Percentiles rank a stretch among this genome's conserved stretches.
Conservation (phyloP, 306 rosid genomes). For the Ormosia emarginata region DNA sequence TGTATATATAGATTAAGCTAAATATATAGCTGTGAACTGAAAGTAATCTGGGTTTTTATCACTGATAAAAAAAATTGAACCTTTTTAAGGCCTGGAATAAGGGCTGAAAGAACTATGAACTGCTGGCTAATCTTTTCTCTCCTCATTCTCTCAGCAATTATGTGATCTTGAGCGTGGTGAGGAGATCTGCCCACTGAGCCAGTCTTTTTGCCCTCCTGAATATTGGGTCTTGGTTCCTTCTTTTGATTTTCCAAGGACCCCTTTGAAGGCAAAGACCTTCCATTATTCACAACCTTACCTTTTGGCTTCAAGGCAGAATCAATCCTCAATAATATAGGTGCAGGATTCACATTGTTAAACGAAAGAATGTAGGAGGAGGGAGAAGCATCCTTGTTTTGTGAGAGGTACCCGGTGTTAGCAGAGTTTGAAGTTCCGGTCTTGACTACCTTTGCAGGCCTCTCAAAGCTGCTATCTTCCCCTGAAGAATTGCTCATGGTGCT, state of each 20-base stretch:
- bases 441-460: conserved; percentile 27
- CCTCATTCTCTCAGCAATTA: conserved; percentile 75
- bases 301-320: conserved; percentile 22
- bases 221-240: conserved; percentile 6
- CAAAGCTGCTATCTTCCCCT: conserved; percentile 29
- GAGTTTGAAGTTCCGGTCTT: conserved; percentile 21
- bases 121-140: conserved; percentile 72
- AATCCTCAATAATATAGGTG: background rate
- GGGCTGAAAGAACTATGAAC: conserved; percentile 77
- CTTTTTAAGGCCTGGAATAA: conserved; percentile 78
- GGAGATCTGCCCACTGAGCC: conserved; percentile 22
- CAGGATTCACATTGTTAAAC: conserved; percentile 31
- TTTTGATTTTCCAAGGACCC: conserved; percentile 13
- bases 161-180: conserved; percentile 42
- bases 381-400: conserved; percentile 31
- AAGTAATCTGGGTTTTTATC: background rate
- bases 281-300: conserved; percentile 25
- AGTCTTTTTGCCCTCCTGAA: conserved; percentile 23
- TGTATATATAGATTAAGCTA: background rate
- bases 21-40: too few relatives aligned
- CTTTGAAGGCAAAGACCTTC: background rate
- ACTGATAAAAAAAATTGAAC: conserved; percentile 22
- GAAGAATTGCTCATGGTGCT: conserved; percentile 37
- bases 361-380: conserved; percentile 38
- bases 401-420: background rate